Evolutionary conservation across 2,329 filamentous ascomycete species (phyloP).

Genomic region (Colletotrichum sp.): DNA sequence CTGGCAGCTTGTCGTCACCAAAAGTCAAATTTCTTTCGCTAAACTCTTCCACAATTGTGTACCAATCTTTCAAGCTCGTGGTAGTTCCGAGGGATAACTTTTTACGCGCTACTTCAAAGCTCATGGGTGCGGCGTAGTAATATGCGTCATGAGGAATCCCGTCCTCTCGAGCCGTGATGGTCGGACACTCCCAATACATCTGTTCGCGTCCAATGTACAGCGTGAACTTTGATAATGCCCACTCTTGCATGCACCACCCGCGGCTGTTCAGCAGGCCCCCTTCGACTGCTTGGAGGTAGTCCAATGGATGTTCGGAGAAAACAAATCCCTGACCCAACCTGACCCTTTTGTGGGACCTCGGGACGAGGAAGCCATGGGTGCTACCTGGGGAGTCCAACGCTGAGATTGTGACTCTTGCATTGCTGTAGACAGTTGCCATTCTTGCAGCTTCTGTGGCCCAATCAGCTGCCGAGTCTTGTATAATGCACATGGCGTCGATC

Average conservation of each 20-base stretch:
- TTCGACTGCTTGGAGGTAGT: neutral
- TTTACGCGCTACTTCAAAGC: neutral
- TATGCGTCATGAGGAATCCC: neutral
- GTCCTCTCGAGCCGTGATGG: fast-evolving
- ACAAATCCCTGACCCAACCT: fast-evolving
- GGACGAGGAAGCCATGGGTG: neutral
- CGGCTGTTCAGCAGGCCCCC: neutral
- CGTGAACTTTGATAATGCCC: neutral
- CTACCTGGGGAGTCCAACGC: neutral
- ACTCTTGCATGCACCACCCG: constrained; percentile 5
- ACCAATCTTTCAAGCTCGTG: neutral
- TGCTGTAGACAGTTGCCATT: constrained; percentile 22
- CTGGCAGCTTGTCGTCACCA: neutral
- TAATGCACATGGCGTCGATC: constrained; percentile 37
- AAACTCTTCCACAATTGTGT: neutral
- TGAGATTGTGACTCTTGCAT: constrained; percentile 19
- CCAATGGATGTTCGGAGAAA: fast-evolving
- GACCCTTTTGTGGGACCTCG: neutral
- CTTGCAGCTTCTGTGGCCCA: constrained; percentile 19
- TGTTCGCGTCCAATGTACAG: constrained; percentile 3
- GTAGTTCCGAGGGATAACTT: fast-evolving
- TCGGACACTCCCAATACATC: constrained; percentile 23
- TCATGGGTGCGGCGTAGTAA: fast-evolving
- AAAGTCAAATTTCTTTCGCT: neutral
- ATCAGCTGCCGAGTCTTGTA: constrained; percentile 27